phyloP scores from a whole-genome alignment of 352 stramenopile genomes.

The Pilasporangium apinafurcum region DNA sequence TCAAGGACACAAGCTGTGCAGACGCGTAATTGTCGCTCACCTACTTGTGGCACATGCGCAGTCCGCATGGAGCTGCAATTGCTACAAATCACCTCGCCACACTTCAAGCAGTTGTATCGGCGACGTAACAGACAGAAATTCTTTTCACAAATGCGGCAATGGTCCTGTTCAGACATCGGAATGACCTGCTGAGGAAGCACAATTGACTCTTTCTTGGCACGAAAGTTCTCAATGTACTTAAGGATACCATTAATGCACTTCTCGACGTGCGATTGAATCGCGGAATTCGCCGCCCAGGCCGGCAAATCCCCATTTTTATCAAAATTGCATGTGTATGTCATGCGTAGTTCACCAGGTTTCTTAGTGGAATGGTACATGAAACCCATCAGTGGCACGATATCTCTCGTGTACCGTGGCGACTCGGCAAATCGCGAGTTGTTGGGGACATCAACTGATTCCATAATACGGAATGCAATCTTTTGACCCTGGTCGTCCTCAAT shows the following conservation, averaged over 20 bases:
- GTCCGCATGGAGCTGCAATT: slow-evolving; percentile 65
- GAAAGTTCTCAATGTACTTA: slow-evolving; percentile 83
- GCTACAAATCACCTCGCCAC: slow-evolving; percentile 71
- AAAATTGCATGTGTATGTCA: slow-evolving; percentile 87
- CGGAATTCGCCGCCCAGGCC: slow-evolving; percentile 77
- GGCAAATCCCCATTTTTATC: slow-evolving; percentile 79
- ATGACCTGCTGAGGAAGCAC: slow-evolving; percentile 75
- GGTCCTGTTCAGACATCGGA: slow-evolving; percentile 59
- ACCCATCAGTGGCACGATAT: slow-evolving; percentile 75
- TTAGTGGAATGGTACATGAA: slow-evolving; percentile 88
- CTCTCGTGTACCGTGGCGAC: slow-evolving; percentile 57
- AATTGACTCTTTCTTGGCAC: slow-evolving; percentile 58
- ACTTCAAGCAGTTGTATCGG: slow-evolving; percentile 83
- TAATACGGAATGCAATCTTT: slow-evolving; percentile 80
- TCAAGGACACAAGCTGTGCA: slow-evolving; percentile 77
- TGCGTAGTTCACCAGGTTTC: slow-evolving; percentile 61
- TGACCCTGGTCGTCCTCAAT: slow-evolving; percentile 82
- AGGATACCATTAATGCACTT: slow-evolving; percentile 83
- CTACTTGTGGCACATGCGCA: slow-evolving; percentile 59
- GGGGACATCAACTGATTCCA: slow-evolving; percentile 77
- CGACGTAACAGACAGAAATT: slow-evolving; percentile 71
- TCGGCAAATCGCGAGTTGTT: slow-evolving; percentile 47
- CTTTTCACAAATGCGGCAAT: slow-evolving; percentile 66
- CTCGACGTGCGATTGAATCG: slow-evolving; percentile 83
- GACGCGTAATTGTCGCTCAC: slow-evolving; percentile 68